Evolutionary conservation across 352 stramenopile genomes (phyloP).

Genomic region (Blastocystis sp.): DNA sequence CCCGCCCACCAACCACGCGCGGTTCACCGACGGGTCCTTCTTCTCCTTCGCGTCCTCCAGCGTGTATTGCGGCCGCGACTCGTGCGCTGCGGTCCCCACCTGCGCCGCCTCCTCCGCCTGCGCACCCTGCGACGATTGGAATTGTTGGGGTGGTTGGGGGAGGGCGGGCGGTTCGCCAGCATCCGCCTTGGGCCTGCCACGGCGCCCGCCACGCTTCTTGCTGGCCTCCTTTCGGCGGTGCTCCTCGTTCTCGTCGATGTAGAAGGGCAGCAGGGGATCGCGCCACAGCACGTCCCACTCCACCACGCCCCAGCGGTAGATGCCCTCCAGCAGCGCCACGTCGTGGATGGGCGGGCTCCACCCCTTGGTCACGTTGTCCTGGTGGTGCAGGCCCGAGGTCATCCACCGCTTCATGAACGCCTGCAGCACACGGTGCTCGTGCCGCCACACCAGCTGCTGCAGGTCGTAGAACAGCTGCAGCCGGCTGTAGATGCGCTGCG

Average conservation of each 20-base stretch:
- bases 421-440: conserved; percentile 8
- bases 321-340: conserved; percentile 22
- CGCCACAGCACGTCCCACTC: conserved; percentile 66
- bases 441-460: conserved; percentile 53
- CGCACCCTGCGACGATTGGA: too few relatives aligned
- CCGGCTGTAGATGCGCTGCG: conserved; percentile 42
- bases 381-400: neutral
- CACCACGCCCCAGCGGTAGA: conserved; percentile 44
- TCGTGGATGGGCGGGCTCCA: conserved; percentile 39
- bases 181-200: too few relatives aligned
- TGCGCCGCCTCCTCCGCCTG: too few relatives aligned
- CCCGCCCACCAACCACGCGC: neutral
- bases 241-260: neutral
- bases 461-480: conserved; percentile 63
- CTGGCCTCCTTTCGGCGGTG: too few relatives aligned
- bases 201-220: too few relatives aligned
- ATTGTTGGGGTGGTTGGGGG: too few relatives aligned
- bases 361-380: conserved; percentile 41
- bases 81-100: too few relatives aligned
- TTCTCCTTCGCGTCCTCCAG: conserved; percentile 40
- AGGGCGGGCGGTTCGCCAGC: too few relatives aligned
- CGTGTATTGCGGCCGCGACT: neutral
- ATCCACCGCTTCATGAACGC: conserved; percentile 31
- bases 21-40: neutral
- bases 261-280: conserved; percentile 46